Evolutionary conservation across 73 alveolate species (phyloP).

Genomic region (Chromera velia): DNA sequence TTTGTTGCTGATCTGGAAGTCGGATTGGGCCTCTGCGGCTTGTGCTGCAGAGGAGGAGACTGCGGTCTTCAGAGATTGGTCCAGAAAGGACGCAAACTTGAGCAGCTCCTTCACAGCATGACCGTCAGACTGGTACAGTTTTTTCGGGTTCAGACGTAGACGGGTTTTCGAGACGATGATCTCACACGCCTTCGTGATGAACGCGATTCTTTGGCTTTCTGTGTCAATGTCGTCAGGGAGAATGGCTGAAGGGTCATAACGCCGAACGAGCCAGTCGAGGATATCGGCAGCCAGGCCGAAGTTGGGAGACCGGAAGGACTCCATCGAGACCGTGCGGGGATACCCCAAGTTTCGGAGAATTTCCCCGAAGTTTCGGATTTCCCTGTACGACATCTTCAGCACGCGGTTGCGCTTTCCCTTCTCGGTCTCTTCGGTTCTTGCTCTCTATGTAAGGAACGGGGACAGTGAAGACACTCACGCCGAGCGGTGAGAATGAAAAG

Average conservation of each 20-base stretch:
- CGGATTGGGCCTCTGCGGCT: no score
- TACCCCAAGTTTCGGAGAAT: constrained; percentile 84
- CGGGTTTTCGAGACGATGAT: constrained; percentile 71
- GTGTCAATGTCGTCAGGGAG: constrained; percentile 81
- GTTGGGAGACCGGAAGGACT: constrained; percentile 81
- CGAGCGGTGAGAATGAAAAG: no score
- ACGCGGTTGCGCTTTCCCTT: no score
- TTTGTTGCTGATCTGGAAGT: constrained; percentile 47
- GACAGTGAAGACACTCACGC: no score
- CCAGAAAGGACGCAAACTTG: constrained; percentile 72
- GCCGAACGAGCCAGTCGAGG: constrained; percentile 71
- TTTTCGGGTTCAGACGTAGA: constrained; percentile 74
- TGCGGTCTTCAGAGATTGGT: no score
- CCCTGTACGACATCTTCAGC: no score
- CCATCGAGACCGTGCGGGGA: constrained; percentile 84
- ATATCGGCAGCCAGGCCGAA: constrained; percentile 85
- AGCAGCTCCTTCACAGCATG: constrained; percentile 84
- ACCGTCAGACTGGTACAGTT: constrained; percentile 75
- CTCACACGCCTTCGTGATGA: constrained; percentile 63
- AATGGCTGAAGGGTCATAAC: constrained; percentile 70
- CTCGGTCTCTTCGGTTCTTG: no score
- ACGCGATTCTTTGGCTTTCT: constrained; percentile 80
- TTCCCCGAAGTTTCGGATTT: no score
- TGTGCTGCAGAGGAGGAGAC: no score
- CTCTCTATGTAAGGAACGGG: no score